Base-by-base conservation (phyloP, 2,329 filamentous ascomycete species). In the Cryphonectria carpinicola region DNA sequence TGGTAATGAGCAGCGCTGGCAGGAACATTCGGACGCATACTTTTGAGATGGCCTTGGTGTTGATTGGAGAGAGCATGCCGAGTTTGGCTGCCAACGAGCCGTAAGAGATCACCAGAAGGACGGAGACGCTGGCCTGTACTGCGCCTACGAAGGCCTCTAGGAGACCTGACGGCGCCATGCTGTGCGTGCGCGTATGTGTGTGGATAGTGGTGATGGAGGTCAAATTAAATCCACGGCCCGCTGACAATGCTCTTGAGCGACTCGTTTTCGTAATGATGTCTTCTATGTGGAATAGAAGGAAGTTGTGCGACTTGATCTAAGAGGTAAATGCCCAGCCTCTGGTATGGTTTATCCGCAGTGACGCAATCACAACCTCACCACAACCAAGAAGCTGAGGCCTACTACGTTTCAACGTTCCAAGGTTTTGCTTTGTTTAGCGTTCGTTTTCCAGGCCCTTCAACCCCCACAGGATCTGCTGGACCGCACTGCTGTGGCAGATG, bases 1-100 rank as follows among this genome's bases (percentile, higher is more conserved):
- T 82, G 19, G 81, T 82, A 74, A 86, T 77, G 11, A 86, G 77
- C 11, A 86, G 77, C 0, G 82, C 82, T 0, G 84, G 84, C 7
- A 86, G 77, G 66, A 85, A 85, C 68, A 85, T 79, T 46, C 82
- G 81, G 22, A 85, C 83, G 72, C 83, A 85, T 6, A 85, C 76
- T 54, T 82, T 81, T 54, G 84, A 85, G 37, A 86, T 80, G 46
- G 81, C 76, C 71, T 82, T 82, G 37, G 82, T 78, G 54, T 76
- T 79, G 4, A 69, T 62, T 35, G 77, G 73, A 52, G 79, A 77
- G 6, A 86, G 78, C 2, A 86, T 75, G 4, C 78, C 76, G 43
- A 81, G 76, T 52, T 78, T 76, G 0, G 82, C 82, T 0, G 83
- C 81, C 7, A 84, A 52, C 19, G 78, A 80, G 22, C 84, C 84